Base-by-base conservation (phyloP, 2,329 filamentous ascomycete genomes). In the Phaeosphaeria sp. region DNA sequence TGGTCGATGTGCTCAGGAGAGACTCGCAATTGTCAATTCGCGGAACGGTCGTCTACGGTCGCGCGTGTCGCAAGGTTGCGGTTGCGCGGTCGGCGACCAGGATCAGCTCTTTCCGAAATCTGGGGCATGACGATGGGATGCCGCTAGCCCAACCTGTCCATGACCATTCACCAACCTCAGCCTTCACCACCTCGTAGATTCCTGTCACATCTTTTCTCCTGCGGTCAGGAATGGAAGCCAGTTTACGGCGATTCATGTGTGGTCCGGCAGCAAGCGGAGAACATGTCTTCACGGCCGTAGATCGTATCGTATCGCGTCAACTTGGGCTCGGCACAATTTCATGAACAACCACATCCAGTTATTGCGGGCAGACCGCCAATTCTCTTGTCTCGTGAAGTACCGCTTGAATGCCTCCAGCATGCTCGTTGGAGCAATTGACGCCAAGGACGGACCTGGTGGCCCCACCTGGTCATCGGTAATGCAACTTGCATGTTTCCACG, bases 11-110 rank as follows among this genome's bases (percentile, higher is more conserved):
- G 13, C 6, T 36, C 9, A 36, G 13, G 13, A 36, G 42, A 20
- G n/a, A 42, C 41, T 10, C 42, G 42, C 21, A 17, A 17, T 42
- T 17, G 42, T 44, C 41, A 5, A 36, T 3, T 36, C 30, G 30
- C 3, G 9, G 13, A 36, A 3, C 11, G 15, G 25, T 48, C 43
- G 17, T 20, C 7, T 36, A 7, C 23, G n/a, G 22, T 13, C 21
- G 46, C 46, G 39, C 36, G 42, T n/a, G n/a, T 21, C 41, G 27
- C 23, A 10, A 15, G n/a, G 54, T 41, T 21, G 18, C 17, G 36
- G 47, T 18, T 36, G 55, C 52, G 44, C 57, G 52, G 52, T 51
- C 56, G 55, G 21, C 17, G 55, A 53, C 58, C 58, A 50, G 52
- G 55, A 39, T 58, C 27, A 50, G 20, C 44, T 41, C n/a, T 20